Evolutionary conservation across 176 grass and related monocot species (phyloP), one percentile per base, ranked within the genome.

Genomic region (Triticum timopheevii): DNA sequence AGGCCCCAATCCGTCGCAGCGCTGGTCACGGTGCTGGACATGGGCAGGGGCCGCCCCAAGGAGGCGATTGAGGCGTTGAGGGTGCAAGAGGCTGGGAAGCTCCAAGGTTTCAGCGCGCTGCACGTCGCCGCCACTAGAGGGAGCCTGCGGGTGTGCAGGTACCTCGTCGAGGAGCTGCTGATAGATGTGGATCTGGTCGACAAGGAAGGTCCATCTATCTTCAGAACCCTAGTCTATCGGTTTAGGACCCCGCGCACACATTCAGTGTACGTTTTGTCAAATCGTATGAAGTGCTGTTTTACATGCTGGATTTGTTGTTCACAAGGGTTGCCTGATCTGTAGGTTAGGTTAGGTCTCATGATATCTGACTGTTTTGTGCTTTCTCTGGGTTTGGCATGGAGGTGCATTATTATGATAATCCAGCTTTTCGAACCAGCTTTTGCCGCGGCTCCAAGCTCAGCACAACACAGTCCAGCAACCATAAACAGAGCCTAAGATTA

Each of bases 111-210:
- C 36, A 72, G 10, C 23, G 69, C 22, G 36, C 69, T 72, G 69
- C 69, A 72, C 10, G 8, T 38, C 69, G 69, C 69, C 1, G 35
- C 69, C 69, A 72, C 7, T 13, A 15, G 69, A 24, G 69, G 36
- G 69, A 39, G 4, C 1, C 22, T 20, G 20, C 10, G 6, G 38
- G 69, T 72, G 69, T 72, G 69, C 69, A 23, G 19, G 69, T 72
- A 72, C 69, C 69, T 72, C 36, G 69, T 72, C 69, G 69, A 23
- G 36, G 69, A 72, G 10, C 69, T 72, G 20, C 36, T 72, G 10
- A 10, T 72, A 13, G 69, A 72, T 39, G 69, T 72, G 69, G 69
- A 72, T 72, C 20, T 72, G 69, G 69, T 72, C 69, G 69, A 72
- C 69, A 72, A 72, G 4, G 40, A 72, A 40, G 69, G 69, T 72